Percentiles rank a stretch among this genome's conserved stretches.
These are phyloP conservation scores for Myxozyma neotropica DNA, from an alignment of 805 yeast genomes.

Conservation along the genomic window DNA sequence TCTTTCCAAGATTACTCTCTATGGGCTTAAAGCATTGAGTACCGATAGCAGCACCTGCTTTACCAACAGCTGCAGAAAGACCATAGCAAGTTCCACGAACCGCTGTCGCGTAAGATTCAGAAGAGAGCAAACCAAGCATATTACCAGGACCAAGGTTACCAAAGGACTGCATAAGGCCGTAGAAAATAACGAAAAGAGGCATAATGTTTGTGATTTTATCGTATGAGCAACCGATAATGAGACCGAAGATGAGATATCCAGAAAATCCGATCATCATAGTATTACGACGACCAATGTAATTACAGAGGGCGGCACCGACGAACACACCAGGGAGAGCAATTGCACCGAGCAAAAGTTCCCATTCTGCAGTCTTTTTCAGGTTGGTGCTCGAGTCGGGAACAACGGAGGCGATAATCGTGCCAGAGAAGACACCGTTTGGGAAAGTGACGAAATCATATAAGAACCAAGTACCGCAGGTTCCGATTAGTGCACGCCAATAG, in stretches of 20 bases:
- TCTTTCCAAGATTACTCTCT: constrained; percentile 61
- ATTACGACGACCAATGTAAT: constrained; percentile 68
- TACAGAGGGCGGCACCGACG: constrained; percentile 67
- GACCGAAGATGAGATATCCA: constrained; percentile 65
- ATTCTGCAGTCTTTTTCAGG: constrained; percentile 64
- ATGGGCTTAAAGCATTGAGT: constrained; percentile 73
- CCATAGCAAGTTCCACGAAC: constrained; percentile 78
- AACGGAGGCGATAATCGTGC: constrained; percentile 60
- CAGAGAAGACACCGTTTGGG: constrained; percentile 74
- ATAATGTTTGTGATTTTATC: constrained; percentile 58
- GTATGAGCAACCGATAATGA: constrained; percentile 51
- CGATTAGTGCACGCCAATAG: constrained; percentile 69
- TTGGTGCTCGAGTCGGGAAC: constrained; percentile 45
- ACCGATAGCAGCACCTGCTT: constrained; percentile 84
- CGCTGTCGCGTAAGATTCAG: constrained; percentile 75
- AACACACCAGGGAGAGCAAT: constrained; percentile 73
- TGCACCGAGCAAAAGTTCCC: constrained; percentile 68
- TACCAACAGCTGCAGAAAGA: constrained; percentile 75
- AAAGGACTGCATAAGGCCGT: constrained; percentile 68
- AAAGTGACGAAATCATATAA: constrained; percentile 78
- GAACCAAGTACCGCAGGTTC: constrained; percentile 78
- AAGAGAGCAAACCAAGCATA: constrained; percentile 65
- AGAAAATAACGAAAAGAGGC: constrained; percentile 68
- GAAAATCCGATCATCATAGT: constrained; percentile 70
- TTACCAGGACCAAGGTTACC: constrained; percentile 84